A percentile compares a stretch with the other conserved stretches of the same genome.
phyloP scores from a whole-genome alignment of 2,329 filamentous ascomycete genomes.

The Tolypocladium capitatum region DNA sequence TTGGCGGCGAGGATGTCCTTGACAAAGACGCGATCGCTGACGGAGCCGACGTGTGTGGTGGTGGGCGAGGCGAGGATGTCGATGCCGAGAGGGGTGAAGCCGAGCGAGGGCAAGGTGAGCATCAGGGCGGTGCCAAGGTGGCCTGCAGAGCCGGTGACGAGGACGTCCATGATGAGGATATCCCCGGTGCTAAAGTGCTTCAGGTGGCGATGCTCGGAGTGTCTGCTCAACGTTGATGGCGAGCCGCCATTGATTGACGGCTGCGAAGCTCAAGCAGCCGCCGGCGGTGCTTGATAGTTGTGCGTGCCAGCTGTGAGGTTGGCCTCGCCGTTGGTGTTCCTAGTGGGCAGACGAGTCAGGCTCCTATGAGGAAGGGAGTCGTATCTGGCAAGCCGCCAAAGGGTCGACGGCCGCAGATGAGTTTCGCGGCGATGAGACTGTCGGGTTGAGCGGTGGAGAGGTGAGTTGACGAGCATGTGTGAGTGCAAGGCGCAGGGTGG shows the following conservation, averaged over 20 bases:
- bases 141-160: constrained; percentile 33
- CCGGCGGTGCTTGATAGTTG: background rate
- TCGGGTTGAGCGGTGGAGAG: background rate
- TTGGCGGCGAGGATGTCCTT: constrained; percentile 15
- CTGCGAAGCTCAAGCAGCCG: background rate
- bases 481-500: no score
- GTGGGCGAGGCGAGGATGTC: constrained; percentile 26
- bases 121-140: constrained; percentile 33
- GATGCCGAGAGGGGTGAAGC: constrained; percentile 27
- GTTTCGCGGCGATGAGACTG: background rate
- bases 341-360: background rate
- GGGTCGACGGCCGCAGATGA: no score
- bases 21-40: constrained; percentile 23
- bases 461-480: no score
- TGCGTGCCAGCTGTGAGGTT: background rate
- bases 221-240: background rate
- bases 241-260: background rate
- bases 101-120: constrained; percentile 24
- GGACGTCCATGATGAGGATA: constrained; percentile 14
- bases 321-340: no score
- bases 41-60: constrained; percentile 22
- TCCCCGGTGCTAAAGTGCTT: background rate
- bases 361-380: no score
- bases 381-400: no score
- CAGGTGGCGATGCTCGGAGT: background rate